phyloP scores from a whole-genome alignment of 768 basidiomycete genomes.

The Hortiboletus campestris region DNA sequence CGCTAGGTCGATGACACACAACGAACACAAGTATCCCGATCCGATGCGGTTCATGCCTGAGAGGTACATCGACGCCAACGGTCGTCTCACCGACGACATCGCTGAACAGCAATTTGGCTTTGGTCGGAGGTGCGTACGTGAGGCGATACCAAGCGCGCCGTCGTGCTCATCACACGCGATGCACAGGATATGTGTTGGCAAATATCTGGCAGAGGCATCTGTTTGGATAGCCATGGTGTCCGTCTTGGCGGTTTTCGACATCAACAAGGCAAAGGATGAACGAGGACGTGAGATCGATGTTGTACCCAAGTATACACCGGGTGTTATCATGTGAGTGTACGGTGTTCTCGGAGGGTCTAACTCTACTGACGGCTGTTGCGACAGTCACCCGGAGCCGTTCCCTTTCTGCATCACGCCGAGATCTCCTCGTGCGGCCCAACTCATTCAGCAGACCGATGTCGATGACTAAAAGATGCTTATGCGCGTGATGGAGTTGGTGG shows the following conservation, averaged over 20 bases:
- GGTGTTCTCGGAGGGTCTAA: not conserved
- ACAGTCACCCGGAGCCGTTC: conserved; percentile 18
- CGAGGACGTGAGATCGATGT: conserved; percentile 31
- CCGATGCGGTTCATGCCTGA: conserved; percentile 23
- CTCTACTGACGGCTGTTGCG: not conserved
- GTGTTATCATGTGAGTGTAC: conserved; percentile 24
- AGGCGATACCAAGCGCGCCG: too few species aligned
- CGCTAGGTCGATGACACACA: conserved; percentile 28
- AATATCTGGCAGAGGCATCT: conserved; percentile 26
- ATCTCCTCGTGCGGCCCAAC: conserved; percentile 6
- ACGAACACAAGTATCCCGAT: conserved; percentile 22
- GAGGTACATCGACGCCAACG: conserved; percentile 16
- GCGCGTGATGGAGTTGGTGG: not conserved
- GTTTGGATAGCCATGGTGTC: conserved; percentile 28
- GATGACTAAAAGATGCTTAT: not conserved
- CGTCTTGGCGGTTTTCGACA: conserved; percentile 25
- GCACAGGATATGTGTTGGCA: conserved; percentile 25
- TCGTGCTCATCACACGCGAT: too few species aligned
- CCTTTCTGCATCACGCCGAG: conserved; percentile 21
- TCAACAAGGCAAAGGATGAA: conserved; percentile 31
- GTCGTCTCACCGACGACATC: conserved; percentile 18
- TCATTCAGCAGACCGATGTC: conserved; percentile 14
- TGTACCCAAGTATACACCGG: conserved; percentile 24
- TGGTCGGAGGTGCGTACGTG: conserved; percentile 18
- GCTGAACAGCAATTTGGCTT: conserved; percentile 22